These are phyloP conservation scores for Eutypa lata DNA, from an alignment of 2,329 filamentous ascomycete genomes.

Conservation along the genomic window DNA sequence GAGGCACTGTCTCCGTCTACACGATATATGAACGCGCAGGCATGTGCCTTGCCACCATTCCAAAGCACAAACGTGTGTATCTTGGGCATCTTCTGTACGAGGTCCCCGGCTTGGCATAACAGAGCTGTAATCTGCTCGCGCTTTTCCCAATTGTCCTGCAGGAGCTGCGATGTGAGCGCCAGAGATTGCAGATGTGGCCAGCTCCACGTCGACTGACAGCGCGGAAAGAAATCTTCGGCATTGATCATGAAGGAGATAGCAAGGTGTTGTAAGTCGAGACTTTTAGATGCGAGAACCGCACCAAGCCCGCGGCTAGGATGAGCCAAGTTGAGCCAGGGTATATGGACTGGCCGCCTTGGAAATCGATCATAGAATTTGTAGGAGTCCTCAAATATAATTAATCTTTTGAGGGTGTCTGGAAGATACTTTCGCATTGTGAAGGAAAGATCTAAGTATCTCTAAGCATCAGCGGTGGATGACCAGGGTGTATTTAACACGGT, in stretches of 20 bases:
- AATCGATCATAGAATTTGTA: constrained; percentile 14
- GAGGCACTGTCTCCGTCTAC: constrained; percentile 15
- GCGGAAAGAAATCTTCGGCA: constrained; percentile 25
- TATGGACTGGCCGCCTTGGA: neutral
- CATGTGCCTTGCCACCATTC: constrained; percentile 27
- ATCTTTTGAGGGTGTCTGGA: constrained; percentile 20
- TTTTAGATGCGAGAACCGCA: constrained; percentile 22
- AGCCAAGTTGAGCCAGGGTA: constrained; percentile 4
- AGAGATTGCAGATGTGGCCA: constrained; percentile 29
- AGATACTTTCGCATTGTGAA: constrained; percentile 10
- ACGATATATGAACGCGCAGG: constrained; percentile 32
- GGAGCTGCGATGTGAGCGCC: constrained; percentile 30
- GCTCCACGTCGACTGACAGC: constrained; percentile 19
- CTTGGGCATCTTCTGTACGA: constrained; percentile 27
- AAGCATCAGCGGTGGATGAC: constrained; percentile 5
- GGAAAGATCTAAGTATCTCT: constrained; percentile 3
- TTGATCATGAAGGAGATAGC: constrained; percentile 26
- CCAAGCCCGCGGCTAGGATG: constrained; percentile 8
- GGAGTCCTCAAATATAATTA: constrained; percentile 27
- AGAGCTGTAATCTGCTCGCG: constrained; percentile 17
- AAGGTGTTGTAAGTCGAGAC: constrained; percentile 24
- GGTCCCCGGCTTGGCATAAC: constrained; percentile 18
- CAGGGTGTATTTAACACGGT: constrained; percentile 3
- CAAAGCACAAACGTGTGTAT: constrained; percentile 31
- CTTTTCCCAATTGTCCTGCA: constrained; percentile 13